Conservation (phyloP, 116 monocot species). For the Cymodocea nodosa region DNA sequence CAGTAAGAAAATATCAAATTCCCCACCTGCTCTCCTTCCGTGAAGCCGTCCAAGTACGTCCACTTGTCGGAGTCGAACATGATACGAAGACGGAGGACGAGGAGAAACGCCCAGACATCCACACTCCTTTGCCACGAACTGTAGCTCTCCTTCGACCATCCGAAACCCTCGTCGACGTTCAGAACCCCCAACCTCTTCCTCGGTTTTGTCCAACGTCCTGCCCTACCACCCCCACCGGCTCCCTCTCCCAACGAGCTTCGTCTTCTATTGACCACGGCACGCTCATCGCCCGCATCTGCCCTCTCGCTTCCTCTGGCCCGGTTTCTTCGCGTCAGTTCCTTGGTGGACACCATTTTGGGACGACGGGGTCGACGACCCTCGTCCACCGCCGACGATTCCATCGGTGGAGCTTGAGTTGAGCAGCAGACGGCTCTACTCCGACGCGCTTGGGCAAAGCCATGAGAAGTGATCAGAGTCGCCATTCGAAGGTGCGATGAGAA, state of each 20-base stretch:
- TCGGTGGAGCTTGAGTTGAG: background rate
- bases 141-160: slow-evolving; percentile 17
- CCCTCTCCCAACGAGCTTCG: slow-evolving; percentile 40
- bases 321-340: background rate
- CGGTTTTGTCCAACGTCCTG: too few species aligned
- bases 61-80: slow-evolving; percentile 69
- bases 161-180: slow-evolving; percentile 24
- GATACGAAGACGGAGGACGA: slow-evolving; percentile 43
- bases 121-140: slow-evolving; percentile 54
- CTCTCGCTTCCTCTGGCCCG: too few species aligned
- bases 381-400: background rate
- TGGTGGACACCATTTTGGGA: slow-evolving; percentile 1
- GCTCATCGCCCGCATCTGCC: too few species aligned
- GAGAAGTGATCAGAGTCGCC: background rate
- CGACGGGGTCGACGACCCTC: too few species aligned
- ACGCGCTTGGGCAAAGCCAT: background rate
- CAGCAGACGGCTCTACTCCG: background rate
- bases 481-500: background rate
- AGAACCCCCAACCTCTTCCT: slow-evolving; percentile 25
- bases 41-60: slow-evolving; percentile 61
- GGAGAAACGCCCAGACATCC: slow-evolving; percentile 79
- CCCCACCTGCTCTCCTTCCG: slow-evolving; percentile 61
- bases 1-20: background rate
- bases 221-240: background rate
- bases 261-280: background rate